These are phyloP conservation scores for Aspergillus pseudoterreus DNA, from an alignment of 2,329 filamentous ascomycete species.

Conservation along the genomic window DNA sequence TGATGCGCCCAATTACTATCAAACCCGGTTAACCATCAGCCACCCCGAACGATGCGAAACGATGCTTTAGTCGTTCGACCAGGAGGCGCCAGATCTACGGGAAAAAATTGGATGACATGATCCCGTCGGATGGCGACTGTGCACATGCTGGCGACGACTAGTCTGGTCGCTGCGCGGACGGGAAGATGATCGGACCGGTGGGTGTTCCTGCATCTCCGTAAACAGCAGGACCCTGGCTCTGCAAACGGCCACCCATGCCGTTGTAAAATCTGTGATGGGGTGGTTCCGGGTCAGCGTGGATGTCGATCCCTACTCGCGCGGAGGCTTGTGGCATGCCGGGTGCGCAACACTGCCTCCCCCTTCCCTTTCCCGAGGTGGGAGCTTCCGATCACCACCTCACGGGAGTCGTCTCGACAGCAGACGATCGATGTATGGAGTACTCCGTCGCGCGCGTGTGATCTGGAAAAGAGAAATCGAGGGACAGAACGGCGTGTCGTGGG, in stretches of 20 bases:
- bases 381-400: neutral
- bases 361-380: constrained; percentile 14
- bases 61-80: neutral
- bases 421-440: neutral
- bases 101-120: neutral
- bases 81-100: neutral
- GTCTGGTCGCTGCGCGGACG: neutral
- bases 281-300: constrained; percentile 1
- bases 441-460: too few species aligned
- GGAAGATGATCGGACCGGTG: neutral
- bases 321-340: constrained; percentile 14
- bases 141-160: neutral
- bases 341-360: constrained; percentile 17
- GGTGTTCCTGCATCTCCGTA: neutral
- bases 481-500: neutral
- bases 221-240: constrained; percentile 2
- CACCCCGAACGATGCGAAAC: neutral
- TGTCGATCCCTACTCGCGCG: constrained; percentile 16
- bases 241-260: constrained; percentile 13
- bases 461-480: neutral
- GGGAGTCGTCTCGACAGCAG: neutral
- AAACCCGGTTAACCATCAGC: neutral
- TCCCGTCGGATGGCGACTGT: neutral
- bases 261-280: neutral
- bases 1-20: constrained; percentile 3